Evolutionary conservation across 2,329 filamentous ascomycete species (phyloP), one percentile per base, ranked within the genome.

Genomic region (Balansia obtecta): DNA sequence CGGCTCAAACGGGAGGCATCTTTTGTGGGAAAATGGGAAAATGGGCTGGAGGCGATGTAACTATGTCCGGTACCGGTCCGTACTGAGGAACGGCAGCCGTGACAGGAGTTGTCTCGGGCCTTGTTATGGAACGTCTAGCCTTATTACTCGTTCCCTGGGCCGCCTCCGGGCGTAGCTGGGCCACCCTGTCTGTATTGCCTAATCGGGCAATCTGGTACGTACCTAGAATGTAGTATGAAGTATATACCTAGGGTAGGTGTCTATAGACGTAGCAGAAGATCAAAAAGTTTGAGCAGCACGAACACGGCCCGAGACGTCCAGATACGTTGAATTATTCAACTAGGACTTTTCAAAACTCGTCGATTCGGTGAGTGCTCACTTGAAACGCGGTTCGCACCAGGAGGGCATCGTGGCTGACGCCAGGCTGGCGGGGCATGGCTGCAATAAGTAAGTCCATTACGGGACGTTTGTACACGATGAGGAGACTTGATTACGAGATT

Each of bases 91-190:
- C 37, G 51, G 52, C 37, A 51, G 55, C 55, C 65, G 65, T 64
- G 60, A 66, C 65, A 65, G 61, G 59, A 49, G 51, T 59, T 59
- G 65, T 68, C 65, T 65, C 64, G 63, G 52, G 54, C 64, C 48
- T 56, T 53, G 61, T 62, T 60, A 65, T 61, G 58, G 47, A 34
- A 50, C 51, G 51, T 54, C 45, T 22, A 20, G 6, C n/a, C 5
- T 32, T 27, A 27, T 27, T 27, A 27, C 18, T 18, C 16, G 18
- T 18, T 12, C 18, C 40, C 40, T 18, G 18, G 16, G 12, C 11
- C 18, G 15, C n/a, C 39, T 20, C 39, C 18, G 18, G 9, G 11
- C 12, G 16, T 42, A 20, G 11, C 16, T 12, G 40, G 40, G 13
- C 48, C 34, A 22, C 30, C 38, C n/a, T n/a, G n/a, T n/a, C 12